Evolutionary conservation across 768 basidiomycete genomes (phyloP).

Genomic region (Amanita molliuscula): DNA sequence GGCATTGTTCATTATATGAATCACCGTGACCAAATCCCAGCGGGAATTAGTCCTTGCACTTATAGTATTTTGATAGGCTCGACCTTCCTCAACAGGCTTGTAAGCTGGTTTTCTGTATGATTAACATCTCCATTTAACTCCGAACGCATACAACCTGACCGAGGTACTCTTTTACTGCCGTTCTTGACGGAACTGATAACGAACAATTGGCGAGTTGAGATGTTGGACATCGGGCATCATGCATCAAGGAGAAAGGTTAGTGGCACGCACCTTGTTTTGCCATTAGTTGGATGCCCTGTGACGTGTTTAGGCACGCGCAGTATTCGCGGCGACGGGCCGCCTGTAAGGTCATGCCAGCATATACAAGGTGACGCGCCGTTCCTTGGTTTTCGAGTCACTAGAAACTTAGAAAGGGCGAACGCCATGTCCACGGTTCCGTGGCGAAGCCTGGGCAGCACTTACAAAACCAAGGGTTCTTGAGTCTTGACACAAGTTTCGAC

Average conservation of each 20-base stretch:
- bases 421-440: conserved; percentile 2
- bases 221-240: not conserved
- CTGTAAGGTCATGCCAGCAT: not conserved
- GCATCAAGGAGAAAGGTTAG: not conserved
- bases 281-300: not conserved
- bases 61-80: conserved; percentile 7
- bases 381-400: not conserved
- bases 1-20: conserved; percentile 4
- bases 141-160: conserved; percentile 1
- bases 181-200: not conserved
- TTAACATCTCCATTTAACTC: not conserved
- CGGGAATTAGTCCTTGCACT: conserved; percentile 8
- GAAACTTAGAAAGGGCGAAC: not conserved
- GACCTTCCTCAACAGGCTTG: conserved; percentile 1
- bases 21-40: conserved; percentile 6
- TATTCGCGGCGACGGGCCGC: conserved; percentile 5
- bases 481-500: not conserved
- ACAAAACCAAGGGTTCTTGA: not conserved
- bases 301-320: conserved; percentile 5
- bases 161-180: not conserved
- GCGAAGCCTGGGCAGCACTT: not conserved
- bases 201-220: not conserved
- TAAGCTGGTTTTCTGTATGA: not conserved
- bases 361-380: not conserved
- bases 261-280: not conserved